These are phyloP conservation scores for Dactylis glomerata DNA, from an alignment of 176 grass and related monocot genomes.

Conservation along the genomic window DNA sequence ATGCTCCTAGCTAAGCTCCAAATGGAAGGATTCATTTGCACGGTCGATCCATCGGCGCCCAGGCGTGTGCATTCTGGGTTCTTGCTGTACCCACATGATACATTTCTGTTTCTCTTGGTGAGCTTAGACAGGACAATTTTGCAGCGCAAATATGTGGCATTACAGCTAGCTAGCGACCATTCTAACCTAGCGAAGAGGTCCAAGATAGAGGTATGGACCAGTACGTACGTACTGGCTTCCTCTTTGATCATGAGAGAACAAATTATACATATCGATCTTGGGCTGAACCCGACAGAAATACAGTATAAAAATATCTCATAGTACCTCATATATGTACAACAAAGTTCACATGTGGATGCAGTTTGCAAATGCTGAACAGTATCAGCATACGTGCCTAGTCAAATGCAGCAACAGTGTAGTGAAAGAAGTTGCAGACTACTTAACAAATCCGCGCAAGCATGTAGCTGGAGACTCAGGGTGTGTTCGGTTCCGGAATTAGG, in stretches of 20 bases:
- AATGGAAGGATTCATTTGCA: slow-evolving; percentile 34
- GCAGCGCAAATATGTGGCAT: not conserved
- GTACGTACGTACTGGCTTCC: not conserved
- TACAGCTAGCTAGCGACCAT: not conserved
- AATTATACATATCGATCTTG: not conserved
- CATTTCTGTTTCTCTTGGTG: not conserved
- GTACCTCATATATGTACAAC: not conserved
- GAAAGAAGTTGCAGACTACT: not conserved
- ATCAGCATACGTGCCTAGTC: not conserved
- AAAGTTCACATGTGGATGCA: not conserved
- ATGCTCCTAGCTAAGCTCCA: slow-evolving; percentile 25
- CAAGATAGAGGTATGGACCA: not conserved
- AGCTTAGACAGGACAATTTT: not conserved
- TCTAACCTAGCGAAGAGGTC: not conserved
- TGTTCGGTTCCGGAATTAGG: too few relatives aligned
- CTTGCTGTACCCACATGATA: not conserved
- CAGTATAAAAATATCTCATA: not conserved
- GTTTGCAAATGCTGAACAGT: not conserved
- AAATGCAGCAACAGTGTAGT: not conserved
- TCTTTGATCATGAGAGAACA: not conserved
- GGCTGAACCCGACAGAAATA: not conserved
- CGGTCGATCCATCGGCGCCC: not conserved
- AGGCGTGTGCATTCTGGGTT: not conserved
- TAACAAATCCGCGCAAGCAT: not conserved
- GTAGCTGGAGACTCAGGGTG: not conserved